A percentile compares a stretch with the other conserved stretches of the same genome.
These are phyloP conservation scores for Pseudocercospora cruenta DNA, from an alignment of 2,329 filamentous ascomycete genomes.

Conservation along the genomic window DNA sequence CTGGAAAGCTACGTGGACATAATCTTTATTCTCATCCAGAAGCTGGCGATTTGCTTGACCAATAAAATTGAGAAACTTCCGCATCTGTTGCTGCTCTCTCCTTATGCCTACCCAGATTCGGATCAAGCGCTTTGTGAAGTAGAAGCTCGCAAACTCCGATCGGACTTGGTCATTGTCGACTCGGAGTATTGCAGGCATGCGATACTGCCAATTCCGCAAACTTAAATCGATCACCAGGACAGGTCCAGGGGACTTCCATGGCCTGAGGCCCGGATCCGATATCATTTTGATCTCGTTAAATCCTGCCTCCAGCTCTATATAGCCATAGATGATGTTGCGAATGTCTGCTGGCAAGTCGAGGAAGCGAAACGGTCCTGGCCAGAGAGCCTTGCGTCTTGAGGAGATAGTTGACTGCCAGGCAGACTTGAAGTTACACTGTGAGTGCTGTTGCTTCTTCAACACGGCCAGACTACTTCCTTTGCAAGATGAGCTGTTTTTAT, in stretches of 20 bases:
- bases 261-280: background rate
- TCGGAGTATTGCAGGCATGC: background rate
- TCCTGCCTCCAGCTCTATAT: background rate
- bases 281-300: background rate
- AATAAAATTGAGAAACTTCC: background rate
- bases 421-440: background rate
- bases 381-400: background rate
- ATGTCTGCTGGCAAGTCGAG: background rate
- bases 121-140: background rate
- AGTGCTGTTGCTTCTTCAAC: background rate
- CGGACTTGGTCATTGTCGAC: background rate
- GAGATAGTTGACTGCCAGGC: background rate
- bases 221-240: background rate
- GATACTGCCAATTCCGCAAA: background rate
- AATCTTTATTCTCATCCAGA: background rate
- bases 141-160: background rate
- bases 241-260: background rate
- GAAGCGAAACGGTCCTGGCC: background rate
- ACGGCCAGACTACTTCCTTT: background rate
- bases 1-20: background rate
- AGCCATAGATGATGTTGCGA: background rate
- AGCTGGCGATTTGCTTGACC: background rate
- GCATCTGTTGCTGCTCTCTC: background rate
- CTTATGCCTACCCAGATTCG: background rate
- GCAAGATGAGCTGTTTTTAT: too few relatives aligned